Base-by-base conservation (phyloP, 2,329 filamentous ascomycete species). In the Pestalotiopsis sp. region DNA sequence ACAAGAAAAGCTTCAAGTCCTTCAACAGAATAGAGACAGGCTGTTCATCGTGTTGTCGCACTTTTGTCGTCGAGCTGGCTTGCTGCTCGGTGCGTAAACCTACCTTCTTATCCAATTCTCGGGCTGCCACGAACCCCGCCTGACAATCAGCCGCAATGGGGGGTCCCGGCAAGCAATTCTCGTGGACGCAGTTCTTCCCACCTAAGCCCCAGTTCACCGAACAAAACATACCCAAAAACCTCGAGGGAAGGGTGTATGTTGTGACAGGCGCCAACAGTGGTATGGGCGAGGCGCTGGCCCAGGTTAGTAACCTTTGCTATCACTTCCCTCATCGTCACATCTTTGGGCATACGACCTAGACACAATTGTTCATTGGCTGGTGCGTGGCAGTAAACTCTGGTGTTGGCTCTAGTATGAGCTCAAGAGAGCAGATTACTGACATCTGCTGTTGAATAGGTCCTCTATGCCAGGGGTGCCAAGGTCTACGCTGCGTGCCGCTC, bases 251-350 rank as follows among this genome's bases (percentile, higher is more conserved):
- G 36, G 63, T 66, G 12, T 66, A 66, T 41, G 41, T 66, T 20
- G 63, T 66, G n/a, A 56, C 63, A 17, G 63, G 63, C 41, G 39
- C 63, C 41, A 66, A 66, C 41, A 66, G 31, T 27, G 63, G 63
- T 20, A 57, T 66, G 20, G 63, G 63, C 41, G 41, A 66, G 31
- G 63, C n/a, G n/a, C 25, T 66, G 41, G 63, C 63, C 20, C 41
- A 41, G 7, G 39, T 41, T 41, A 41, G 39, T 41, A 41, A 41
- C 13, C 39, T 41, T 41, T 41, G 13, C 39, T 14, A 41, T 41
- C 6, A 9, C 39, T 41, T 6, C 9, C 39, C 39, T 41, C 39
- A 41, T 41, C 4, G 4, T 41, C 13, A 4, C 23, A 23, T 41
- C 39, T 14, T 41, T 41, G 39, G 39, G 13, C 9, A 41, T 41